phyloP scores from a whole-genome alignment of 192 early-diverging fungal species.

The Coemansia nantahalensis region DNA sequence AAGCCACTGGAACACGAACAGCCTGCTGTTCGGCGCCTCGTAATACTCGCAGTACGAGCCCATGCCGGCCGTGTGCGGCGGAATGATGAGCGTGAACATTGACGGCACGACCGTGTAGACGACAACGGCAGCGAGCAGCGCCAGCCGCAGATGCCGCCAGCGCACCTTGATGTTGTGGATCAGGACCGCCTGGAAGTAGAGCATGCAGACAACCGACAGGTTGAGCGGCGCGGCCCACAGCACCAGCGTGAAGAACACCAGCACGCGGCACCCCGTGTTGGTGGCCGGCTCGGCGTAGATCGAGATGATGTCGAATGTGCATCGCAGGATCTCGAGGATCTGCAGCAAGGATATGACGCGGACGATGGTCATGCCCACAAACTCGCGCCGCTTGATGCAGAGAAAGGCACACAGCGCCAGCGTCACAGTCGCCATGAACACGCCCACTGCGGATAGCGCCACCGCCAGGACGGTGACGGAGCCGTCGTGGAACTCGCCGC shows the following conservation, averaged over 20 bases:
- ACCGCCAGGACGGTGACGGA: slow-evolving; percentile 9
- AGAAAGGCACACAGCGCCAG: slow-evolving; percentile 10
- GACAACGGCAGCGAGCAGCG: not conserved
- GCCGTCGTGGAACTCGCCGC: too few relatives aligned
- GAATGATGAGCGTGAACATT: slow-evolving; percentile 21
- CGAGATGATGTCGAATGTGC: slow-evolving; percentile 13
- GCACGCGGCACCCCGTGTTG: slow-evolving; percentile 10
- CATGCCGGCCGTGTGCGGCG: slow-evolving; percentile 16
- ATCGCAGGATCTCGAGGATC: slow-evolving; percentile 12
- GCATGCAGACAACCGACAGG: slow-evolving; percentile 28
- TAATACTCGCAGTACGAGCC: slow-evolving; percentile 17
- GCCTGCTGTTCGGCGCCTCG: slow-evolving; percentile 8
- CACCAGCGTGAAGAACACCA: slow-evolving; percentile 17
- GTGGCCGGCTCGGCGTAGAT: slow-evolving; percentile 4
- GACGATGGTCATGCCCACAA: slow-evolving; percentile 31
- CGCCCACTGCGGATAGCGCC: slow-evolving; percentile 4
- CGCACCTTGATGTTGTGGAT: slow-evolving; percentile 15
- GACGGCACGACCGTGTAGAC: slow-evolving; percentile 13
- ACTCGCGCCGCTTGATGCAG: slow-evolving; percentile 14
- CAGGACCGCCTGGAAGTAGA: slow-evolving; percentile 37
- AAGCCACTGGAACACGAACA: slow-evolving; percentile 42
- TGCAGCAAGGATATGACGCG: slow-evolving; percentile 28
- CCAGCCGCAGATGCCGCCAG: slow-evolving; percentile 1
- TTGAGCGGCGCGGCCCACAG: slow-evolving; percentile 21
- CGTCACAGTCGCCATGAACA: slow-evolving; percentile 14